Evolutionary conservation across 1,139 yeast genomes (phyloP).

Genomic region (Geotrichum cucujoidarum): DNA sequence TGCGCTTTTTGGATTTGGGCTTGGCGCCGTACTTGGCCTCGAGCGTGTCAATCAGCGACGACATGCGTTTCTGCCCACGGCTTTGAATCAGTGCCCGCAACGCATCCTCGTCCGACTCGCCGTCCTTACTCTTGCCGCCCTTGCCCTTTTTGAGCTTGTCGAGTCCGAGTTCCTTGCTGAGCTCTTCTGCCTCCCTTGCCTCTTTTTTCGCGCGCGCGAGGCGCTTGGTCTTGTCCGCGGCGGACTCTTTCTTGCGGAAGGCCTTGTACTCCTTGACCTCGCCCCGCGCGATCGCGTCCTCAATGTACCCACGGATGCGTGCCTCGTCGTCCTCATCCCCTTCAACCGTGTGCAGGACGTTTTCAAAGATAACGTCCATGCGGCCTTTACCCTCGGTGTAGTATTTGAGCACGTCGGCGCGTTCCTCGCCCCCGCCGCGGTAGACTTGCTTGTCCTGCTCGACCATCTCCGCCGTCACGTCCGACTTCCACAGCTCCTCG

Average conservation of each 20-base stretch:
- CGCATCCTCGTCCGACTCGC: conserved; percentile 20
- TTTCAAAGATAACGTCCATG: conserved; percentile 62
- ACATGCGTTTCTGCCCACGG: conserved; percentile 39
- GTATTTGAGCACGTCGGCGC: conserved; percentile 54
- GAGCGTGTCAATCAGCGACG: conserved; percentile 46
- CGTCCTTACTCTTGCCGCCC: conserved; percentile 35
- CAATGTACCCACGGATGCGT: conserved; percentile 53
- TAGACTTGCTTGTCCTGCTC: conserved; percentile 63
- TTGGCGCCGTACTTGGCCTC: conserved; percentile 48
- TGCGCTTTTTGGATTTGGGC: conserved; percentile 2
- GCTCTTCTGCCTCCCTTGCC: conserved; percentile 63
- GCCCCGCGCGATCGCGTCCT: conserved; percentile 40
- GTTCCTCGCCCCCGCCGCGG: conserved; percentile 62
- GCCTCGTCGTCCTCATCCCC: conserved; percentile 57
- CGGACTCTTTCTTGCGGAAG: conserved; percentile 55
- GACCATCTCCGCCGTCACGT: conserved; percentile 67
- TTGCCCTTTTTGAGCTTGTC: conserved; percentile 38
- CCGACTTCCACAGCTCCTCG: conserved; percentile 45
- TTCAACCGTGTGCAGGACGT: conserved; percentile 63
- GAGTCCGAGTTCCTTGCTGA: conserved; percentile 47
- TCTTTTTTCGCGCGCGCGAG: conserved; percentile 52
- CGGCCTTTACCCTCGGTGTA: conserved; percentile 65
- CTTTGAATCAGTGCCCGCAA: conserved; percentile 29
- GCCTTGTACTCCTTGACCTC: conserved; percentile 39
- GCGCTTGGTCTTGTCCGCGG: conserved; percentile 42